Percentiles rank a stretch among this genome's conserved stretches.
Evolutionary conservation across 2,329 filamentous ascomycete species (phyloP).

Genomic region (Akanthomyces dipterigenus): DNA sequence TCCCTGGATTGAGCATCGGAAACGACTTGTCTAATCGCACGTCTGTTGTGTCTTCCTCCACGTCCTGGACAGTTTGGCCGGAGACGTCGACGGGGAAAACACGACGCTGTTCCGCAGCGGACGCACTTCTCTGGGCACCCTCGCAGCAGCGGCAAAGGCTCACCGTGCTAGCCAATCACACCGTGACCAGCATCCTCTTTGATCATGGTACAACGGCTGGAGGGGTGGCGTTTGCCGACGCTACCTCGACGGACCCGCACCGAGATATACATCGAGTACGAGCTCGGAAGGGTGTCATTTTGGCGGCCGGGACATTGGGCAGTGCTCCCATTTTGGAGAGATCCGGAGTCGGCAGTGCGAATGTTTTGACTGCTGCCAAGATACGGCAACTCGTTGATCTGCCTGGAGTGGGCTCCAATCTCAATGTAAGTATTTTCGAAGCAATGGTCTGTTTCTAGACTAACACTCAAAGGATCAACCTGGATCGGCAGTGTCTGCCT

Average conservation of each 20-base stretch:
- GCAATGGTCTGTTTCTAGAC: fast-evolving
- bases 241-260: slow-evolving; percentile 35
- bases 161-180: slow-evolving; percentile 17
- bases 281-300: slow-evolving; percentile 13
- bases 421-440: slow-evolving; percentile 12
- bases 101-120: slow-evolving; percentile 19
- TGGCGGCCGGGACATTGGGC: slow-evolving; percentile 16
- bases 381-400: slow-evolving; percentile 44
- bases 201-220: slow-evolving; percentile 7
- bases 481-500: slow-evolving; percentile 14
- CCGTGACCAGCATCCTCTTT: slow-evolving; percentile 30
- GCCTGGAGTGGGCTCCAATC: slow-evolving; percentile 43
- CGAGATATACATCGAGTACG: slow-evolving; percentile 28
- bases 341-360: slow-evolving; percentile 44
- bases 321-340: slow-evolving; percentile 40
- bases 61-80: slow-evolving; percentile 20
- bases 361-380: slow-evolving; percentile 38
- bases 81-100: slow-evolving; percentile 13
- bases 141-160: slow-evolving; percentile 26
- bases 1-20: slow-evolving; percentile 17
- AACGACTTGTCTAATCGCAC: slow-evolving; percentile 20
- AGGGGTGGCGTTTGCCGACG: slow-evolving; percentile 11
- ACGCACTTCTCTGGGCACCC: slow-evolving; percentile 27
- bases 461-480: slow-evolving; percentile 17
- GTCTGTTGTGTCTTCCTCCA: slow-evolving; percentile 18